Evolutionary conservation across 228 moss, liverwort and hornwort genomes (phyloP), one percentile per base, ranked within the genome.

Genomic region (Sphagnum magellanicum): DNA sequence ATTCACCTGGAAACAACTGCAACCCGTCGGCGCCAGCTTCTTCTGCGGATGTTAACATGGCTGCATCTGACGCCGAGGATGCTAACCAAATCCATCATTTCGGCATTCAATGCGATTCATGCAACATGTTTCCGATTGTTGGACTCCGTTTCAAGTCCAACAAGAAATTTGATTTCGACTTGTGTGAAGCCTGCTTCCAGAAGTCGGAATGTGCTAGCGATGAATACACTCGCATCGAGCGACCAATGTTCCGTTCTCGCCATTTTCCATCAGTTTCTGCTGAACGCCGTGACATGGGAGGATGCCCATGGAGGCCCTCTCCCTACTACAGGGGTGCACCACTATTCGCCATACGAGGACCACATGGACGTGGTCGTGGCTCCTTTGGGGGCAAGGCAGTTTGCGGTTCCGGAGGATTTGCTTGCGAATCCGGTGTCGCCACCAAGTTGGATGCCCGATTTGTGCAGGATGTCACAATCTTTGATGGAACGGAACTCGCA

Each of bases 391-490:
- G 69, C 5, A 87, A 79, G 71, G 67, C 74, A 6, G 81, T 80
- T 8, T 67, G 69, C 60, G 76, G 88, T 3, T 85, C 73, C 53
- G 75, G 71, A 15, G 60, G 69, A 5, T 55, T 66, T 10, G 51
- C 52, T 7, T 69, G 66, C 53, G 79, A 68, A 49, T 50, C 47
- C 4, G 11, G 32, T 68, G 71, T 70, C 9, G 77, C 76, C 17
- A 89, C 89, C 3, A 95, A 87, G 74, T 63, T 95, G 61, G 95
- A 95, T 74, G 92, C 95, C 13, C 87, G 95, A 14, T 95, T 95
- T 64, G 92, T 95, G 52, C 89, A 92, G 68, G 95, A 95, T 75
- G 95, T 95, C 8, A 95, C 95, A 5, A 91, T 95, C 72, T 81
- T 87, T 77, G 95, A 95, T 69, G 95, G 95, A 49, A 92, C 95